A percentile compares a stretch with the other conserved stretches of the same genome.
phyloP scores from a whole-genome alignment of 169 alveolate species.

The Plasmodium relictum region DNA sequence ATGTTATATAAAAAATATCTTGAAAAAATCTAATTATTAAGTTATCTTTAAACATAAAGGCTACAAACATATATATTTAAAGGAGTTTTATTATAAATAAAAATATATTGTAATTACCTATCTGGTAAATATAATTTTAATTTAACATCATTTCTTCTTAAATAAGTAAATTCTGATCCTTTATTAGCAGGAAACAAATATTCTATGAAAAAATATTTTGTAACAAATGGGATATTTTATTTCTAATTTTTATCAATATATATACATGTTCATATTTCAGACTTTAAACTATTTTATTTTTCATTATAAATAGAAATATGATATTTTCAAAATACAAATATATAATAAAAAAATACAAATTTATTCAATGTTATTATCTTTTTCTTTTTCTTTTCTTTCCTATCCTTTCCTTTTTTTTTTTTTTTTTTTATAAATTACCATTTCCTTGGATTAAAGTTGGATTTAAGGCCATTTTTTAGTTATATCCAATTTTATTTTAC shows the following conservation, averaged over 20 bases:
- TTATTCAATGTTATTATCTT: background rate
- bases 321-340: background rate
- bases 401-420: background rate
- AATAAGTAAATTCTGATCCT: slow-evolving; percentile 66
- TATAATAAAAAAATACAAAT: background rate
- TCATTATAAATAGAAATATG: background rate
- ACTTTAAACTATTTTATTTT: background rate
- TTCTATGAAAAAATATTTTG: slow-evolving; percentile 11
- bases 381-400: background rate
- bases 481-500: background rate
- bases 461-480: slow-evolving; percentile 47
- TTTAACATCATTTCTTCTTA: slow-evolving; percentile 66
- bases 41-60: background rate
- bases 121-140: slow-evolving; percentile 74
- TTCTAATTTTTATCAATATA: background rate
- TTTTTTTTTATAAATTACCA: slow-evolving; percentile 23
- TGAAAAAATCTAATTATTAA: background rate
- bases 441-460: slow-evolving; percentile 66
- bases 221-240: background rate
- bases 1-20: background rate
- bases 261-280: background rate
- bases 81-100: background rate
- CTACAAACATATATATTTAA: background rate
- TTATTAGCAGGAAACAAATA: slow-evolving; percentile 60
- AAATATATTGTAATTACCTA: slow-evolving; percentile 19